Base-by-base conservation (phyloP, 2,329 filamentous ascomycete genomes). In the Colletotrichum lupini region DNA sequence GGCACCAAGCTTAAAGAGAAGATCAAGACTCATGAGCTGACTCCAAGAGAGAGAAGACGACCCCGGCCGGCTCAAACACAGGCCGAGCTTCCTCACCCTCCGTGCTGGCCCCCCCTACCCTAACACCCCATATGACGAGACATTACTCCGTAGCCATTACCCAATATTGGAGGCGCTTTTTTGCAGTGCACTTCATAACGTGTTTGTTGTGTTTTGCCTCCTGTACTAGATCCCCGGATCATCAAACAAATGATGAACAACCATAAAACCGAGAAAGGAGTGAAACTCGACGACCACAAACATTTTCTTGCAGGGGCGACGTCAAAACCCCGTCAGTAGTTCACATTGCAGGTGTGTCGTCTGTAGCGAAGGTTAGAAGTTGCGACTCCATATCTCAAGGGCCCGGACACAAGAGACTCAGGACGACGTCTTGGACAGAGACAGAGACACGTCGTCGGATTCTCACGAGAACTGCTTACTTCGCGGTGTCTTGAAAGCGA, bases 211-310 rank as follows among this genome's bases (percentile, higher is more conserved):
- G 32, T 28, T 65, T 60, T 55, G 68, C 59, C 59, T 68, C 53
- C 55, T 53, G 65, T 66, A 64, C 75, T 63, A 67, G 75, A 74
- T 75, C 68, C 63, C 64, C 73, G 57, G 75, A 64, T 55, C 73
- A 76, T 76, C 75, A 76, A 74, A 74, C 72, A 42, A 22, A 22
- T 53, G 56, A 67, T 24, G 22, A 46, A 67, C 68, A 68, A 68
- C 64, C 68, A 62, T 72, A 68, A 68, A 42, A 42, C 37, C 37
- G 14, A 22, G 32, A 24, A n/a, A 37, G 49, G 53, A 28, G 22
- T 72, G 65, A 68, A 68, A 68, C 69, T 55, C n/a, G 24, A 60
- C 37, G 65, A 61, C 30, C 52, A 72, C 58, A 68, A 68, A 58
- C 53, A 68, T 32, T 58, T 49, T 42, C 6, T 42, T 16, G 14